These are phyloP conservation scores for Pseudocercospora eumusae DNA, from an alignment of 2,329 filamentous ascomycete genomes.

Conservation along the genomic window DNA sequence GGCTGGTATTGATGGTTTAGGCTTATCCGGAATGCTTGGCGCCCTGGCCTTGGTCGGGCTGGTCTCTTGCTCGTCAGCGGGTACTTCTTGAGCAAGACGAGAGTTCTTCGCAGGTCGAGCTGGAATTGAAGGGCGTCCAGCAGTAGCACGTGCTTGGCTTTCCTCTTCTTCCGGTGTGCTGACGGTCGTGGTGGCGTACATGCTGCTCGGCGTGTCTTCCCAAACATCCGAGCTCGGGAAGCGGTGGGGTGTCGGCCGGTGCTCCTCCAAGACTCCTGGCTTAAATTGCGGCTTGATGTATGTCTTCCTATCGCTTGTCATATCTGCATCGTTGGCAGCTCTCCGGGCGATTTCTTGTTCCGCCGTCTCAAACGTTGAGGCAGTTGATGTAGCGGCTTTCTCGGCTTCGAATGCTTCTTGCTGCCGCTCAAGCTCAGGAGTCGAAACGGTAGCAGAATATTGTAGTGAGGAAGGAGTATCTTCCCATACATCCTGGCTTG, in stretches of 20 bases:
- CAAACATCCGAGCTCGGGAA: constrained; percentile 93
- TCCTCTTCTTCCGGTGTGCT: constrained; percentile 40
- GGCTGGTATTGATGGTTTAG: constrained; percentile 65
- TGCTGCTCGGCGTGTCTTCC: constrained; percentile 88
- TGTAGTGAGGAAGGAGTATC: constrained; percentile 86
- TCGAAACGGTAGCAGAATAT: constrained; percentile 75
- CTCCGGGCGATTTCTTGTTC: constrained; percentile 49
- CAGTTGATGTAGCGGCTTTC: constrained; percentile 29
- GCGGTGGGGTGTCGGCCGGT: constrained; percentile 62
- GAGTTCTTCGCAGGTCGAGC: constrained; percentile 35
- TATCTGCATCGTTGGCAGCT: constrained; percentile 29
- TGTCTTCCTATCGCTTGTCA: constrained; percentile 49
- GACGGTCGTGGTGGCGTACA: constrained; percentile 76
- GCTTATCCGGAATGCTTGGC: constrained; percentile 58
- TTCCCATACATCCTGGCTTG: constrained; percentile 96
- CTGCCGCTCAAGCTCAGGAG: constrained; percentile 59
- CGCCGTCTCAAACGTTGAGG: constrained; percentile 48
- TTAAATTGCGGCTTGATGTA: constrained; percentile 62
- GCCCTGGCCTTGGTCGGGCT: constrained; percentile 54
- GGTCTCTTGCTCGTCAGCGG: constrained; percentile 41
- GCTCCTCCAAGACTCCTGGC: constrained; percentile 54
- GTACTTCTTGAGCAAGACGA: constrained; percentile 37
- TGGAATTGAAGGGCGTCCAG: constrained; percentile 36
- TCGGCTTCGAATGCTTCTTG: constrained; percentile 38
- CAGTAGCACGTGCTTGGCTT: constrained; percentile 32